phyloP scores from a whole-genome alignment of 2,329 filamentous ascomycete genomes.

The Colletotrichum lini region DNA sequence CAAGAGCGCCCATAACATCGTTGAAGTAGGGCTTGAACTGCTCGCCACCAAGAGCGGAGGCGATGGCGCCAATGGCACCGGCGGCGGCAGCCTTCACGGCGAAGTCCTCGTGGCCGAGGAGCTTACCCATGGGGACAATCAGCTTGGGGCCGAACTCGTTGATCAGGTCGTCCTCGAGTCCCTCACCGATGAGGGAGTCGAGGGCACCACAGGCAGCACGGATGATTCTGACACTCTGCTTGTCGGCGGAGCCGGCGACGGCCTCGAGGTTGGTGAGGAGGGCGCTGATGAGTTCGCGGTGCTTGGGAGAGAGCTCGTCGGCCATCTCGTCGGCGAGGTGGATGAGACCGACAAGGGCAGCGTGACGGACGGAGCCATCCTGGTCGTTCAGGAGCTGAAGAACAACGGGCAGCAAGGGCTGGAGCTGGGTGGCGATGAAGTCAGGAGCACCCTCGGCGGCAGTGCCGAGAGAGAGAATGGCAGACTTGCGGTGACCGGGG shows the following conservation, averaged over 20 bases:
- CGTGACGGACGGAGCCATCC: conserved; percentile 87
- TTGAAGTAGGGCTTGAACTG: conserved; percentile 94
- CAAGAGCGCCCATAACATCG: conserved; percentile 90
- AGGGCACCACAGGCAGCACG: conserved; percentile 91
- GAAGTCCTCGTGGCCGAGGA: conserved; percentile 87
- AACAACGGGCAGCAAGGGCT: conserved; percentile 87
- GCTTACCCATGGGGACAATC: conserved; percentile 85
- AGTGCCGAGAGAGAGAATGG: conserved; percentile 92
- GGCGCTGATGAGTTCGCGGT: conserved; percentile 85
- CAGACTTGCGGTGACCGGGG: conserved; percentile 87
- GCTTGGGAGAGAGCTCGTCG: conserved; percentile 89
- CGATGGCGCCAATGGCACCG: conserved; percentile 91
- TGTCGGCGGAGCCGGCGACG: conserved; percentile 78
- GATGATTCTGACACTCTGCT: conserved; percentile 87
- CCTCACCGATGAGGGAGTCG: conserved; percentile 91
- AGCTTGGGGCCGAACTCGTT: conserved; percentile 86
- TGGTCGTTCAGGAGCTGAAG: conserved; percentile 86
- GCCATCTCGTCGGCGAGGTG: conserved; percentile 93
- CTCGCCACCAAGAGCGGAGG: conserved; percentile 85
- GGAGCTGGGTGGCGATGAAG: conserved; percentile 94
- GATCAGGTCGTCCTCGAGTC: conserved; percentile 85
- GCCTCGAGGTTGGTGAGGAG: conserved; percentile 91
- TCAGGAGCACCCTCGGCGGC: conserved; percentile 97
- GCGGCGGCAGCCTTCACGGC: conserved; percentile 93
- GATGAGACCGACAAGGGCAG: conserved; percentile 88